phyloP scores from a whole-genome alignment of 2,329 filamentous ascomycete species.

The Aspergillus sp. region DNA sequence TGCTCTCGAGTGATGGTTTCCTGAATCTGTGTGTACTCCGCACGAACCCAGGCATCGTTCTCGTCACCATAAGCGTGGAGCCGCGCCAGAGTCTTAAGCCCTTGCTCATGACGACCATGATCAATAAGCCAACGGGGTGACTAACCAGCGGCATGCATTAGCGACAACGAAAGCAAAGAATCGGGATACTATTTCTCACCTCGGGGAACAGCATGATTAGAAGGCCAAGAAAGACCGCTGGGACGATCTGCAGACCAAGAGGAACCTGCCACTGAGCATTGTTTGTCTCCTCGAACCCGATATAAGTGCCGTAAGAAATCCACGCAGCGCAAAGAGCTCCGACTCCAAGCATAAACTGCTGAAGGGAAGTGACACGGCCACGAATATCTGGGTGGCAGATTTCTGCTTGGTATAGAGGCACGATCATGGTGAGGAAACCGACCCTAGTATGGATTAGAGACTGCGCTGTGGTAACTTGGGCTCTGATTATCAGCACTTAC shows the following conservation, averaged over 20 bases:
- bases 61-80: constrained; percentile 72
- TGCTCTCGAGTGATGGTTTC: constrained; percentile 69
- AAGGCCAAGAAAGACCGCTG: constrained; percentile 65
- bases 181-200: constrained; percentile 24
- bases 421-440: constrained; percentile 66
- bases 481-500: constrained; percentile 29
- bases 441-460: constrained; percentile 53
- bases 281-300: constrained; percentile 53
- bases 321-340: constrained; percentile 74
- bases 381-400: constrained; percentile 78
- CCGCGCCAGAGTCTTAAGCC: constrained; percentile 67
- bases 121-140: constrained; percentile 76
- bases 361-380: constrained; percentile 73
- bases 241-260: constrained; percentile 72
- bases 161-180: neutral
- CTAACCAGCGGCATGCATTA: constrained; percentile 24
- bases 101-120: constrained; percentile 67
- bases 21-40: constrained; percentile 74
- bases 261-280: constrained; percentile 65
- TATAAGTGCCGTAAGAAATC: constrained; percentile 70
- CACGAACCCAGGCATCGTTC: constrained; percentile 70
- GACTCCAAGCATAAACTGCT: constrained; percentile 83
- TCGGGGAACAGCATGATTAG: constrained; percentile 77
- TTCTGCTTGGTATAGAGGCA: constrained; percentile 78
- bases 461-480: constrained; percentile 29